These are phyloP conservation scores for Nephelium lappaceum DNA, from an alignment of 345 rosid genomes.

Conservation along the genomic window DNA sequence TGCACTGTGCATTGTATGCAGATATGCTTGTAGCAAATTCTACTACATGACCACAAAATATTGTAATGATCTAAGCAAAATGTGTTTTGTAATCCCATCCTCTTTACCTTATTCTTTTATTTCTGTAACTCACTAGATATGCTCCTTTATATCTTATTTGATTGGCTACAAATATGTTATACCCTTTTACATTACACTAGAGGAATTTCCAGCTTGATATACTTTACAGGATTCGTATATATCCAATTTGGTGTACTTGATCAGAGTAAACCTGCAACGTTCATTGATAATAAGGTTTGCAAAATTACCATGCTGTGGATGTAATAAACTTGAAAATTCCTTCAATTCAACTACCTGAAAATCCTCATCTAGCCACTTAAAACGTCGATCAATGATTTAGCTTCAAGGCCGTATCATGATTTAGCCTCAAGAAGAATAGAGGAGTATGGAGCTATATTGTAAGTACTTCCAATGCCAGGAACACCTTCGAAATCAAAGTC, in stretches of 20 bases:
- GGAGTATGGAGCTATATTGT: slow-evolving; percentile 69
- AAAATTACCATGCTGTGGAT: background rate
- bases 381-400: slow-evolving; percentile 5
- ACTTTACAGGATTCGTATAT: background rate
- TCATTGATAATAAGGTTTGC: background rate
- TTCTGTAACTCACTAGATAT: background rate
- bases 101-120: background rate
- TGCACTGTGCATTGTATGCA: background rate
- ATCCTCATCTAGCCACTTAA: background rate
- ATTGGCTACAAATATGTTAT: background rate
- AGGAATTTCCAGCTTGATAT: background rate
- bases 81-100: background rate
- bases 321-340: background rate
- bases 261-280: background rate
- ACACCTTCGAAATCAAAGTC: slow-evolving; percentile 70
- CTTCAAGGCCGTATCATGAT: slow-evolving; percentile 16
- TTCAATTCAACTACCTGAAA: background rate
- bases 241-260: background rate
- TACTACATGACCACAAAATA: too few species aligned
- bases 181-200: background rate
- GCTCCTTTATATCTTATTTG: background rate
- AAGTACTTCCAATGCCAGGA: slow-evolving; percentile 55
- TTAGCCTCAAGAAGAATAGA: slow-evolving; percentile 77
- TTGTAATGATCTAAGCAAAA: background rate
- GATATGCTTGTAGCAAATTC: background rate